Evolutionary conservation across 352 stramenopile species (phyloP).

Genomic region (Aphanomyces euteiches): DNA sequence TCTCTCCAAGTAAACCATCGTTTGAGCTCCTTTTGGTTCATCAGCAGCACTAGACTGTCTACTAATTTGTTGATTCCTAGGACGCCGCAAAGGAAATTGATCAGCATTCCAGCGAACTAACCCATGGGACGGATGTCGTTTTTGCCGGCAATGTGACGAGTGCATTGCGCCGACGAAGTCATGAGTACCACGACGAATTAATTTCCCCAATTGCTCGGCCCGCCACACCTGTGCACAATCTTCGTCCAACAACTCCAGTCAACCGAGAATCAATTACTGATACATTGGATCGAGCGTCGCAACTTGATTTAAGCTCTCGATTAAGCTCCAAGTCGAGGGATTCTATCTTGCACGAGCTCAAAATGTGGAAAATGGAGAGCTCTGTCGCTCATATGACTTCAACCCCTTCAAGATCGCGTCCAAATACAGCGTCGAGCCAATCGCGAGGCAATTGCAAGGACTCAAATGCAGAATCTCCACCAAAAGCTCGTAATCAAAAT

Average conservation of each 20-base stretch:
- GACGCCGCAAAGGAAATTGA: conserved; percentile 31
- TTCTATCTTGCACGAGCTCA: conserved; percentile 60
- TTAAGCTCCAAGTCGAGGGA: conserved; percentile 60
- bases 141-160: conserved; percentile 88
- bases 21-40: conserved; percentile 17
- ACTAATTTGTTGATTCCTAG: not conserved
- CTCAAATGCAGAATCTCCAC: conserved; percentile 52
- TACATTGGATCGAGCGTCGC: conserved; percentile 62
- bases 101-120: conserved; percentile 74
- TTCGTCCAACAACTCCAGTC: conserved; percentile 49
- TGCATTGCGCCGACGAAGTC: conserved; percentile 63
- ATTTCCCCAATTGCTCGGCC: conserved; percentile 15
- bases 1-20: conserved; percentile 8
- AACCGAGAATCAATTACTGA: conserved; percentile 67
- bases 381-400: conserved; percentile 28
- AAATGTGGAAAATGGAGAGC: conserved; percentile 57
- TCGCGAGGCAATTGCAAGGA: conserved; percentile 44
- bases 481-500: conserved; percentile 27
- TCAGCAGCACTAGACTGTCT: not conserved
- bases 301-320: conserved; percentile 44
- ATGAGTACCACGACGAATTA: conserved; percentile 38
- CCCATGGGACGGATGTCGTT: conserved; percentile 81
- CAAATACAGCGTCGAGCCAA: conserved; percentile 52
- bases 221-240: not conserved
- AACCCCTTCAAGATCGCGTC: conserved; percentile 37